Conservation (phyloP, 2,329 filamentous ascomycete species). For the Rugonectria rugulosa region DNA sequence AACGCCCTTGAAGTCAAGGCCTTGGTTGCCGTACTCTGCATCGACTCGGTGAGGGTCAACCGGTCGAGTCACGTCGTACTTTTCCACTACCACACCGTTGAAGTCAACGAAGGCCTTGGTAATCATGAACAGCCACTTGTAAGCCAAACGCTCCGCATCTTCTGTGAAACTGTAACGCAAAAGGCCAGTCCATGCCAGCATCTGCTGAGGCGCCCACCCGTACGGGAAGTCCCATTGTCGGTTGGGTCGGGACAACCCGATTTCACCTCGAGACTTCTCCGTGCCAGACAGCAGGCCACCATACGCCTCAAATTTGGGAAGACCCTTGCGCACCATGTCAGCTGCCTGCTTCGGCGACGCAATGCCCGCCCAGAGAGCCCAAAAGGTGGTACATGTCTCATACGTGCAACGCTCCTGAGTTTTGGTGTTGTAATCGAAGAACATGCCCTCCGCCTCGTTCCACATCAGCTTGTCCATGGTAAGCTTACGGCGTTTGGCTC, state of each 20-base stretch:
- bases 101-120: conserved; percentile 98
- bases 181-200: conserved; percentile 94
- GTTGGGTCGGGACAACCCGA: conserved; percentile 86
- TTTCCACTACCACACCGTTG: conserved; percentile 97
- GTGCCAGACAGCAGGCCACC: conserved; percentile 92
- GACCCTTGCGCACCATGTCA: conserved; percentile 77
- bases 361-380: conserved; percentile 95
- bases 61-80: conserved; percentile 93
- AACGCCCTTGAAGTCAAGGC: conserved; percentile 92
- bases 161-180: conserved; percentile 91
- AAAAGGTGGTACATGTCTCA: conserved; percentile 93
- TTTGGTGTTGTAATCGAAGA: conserved; percentile 94
- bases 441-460: conserved; percentile 93
- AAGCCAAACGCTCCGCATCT: conserved; percentile 87
- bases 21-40: conserved; percentile 98
- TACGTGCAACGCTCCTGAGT: conserved; percentile 83
- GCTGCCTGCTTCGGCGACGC: conserved; percentile 87
- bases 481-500: conserved; percentile 82
- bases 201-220: conserved; percentile 98
- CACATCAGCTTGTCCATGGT: conserved; percentile 93
- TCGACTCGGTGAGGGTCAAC: conserved; percentile 93
- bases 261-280: conserved; percentile 81
- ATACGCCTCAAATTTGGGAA: conserved; percentile 87
- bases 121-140: conserved; percentile 98
- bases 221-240: conserved; percentile 99